phyloP scores from a whole-genome alignment of 495 filamentous ascomycete species.

The Acidiella bohemica region DNA sequence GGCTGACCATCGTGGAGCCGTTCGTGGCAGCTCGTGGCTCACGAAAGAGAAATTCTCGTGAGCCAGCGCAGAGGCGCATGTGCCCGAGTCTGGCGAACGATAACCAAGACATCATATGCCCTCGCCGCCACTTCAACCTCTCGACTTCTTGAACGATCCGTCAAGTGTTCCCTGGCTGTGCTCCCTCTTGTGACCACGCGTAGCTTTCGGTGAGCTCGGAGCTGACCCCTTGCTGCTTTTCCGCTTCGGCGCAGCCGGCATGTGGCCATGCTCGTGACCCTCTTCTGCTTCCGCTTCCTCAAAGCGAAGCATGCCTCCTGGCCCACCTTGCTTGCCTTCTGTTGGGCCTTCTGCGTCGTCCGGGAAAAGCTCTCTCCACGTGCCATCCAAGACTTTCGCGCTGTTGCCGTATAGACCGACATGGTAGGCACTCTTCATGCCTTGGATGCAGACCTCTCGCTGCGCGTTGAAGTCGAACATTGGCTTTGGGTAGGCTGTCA shows the following conservation, averaged over 20 bases:
- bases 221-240: not conserved
- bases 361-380: slow-evolving; percentile 45
- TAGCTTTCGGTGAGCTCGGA: not conserved
- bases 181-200: slow-evolving; percentile 20
- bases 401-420: slow-evolving; percentile 49
- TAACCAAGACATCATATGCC: not conserved
- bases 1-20: no score
- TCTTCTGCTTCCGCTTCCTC: slow-evolving; percentile 19
- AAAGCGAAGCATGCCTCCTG: slow-evolving; percentile 18
- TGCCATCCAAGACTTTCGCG: slow-evolving; percentile 43
- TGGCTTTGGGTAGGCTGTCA: slow-evolving; percentile 46
- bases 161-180: slow-evolving; percentile 24
- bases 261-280: not conserved
- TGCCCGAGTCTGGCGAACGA: not conserved
- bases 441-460: slow-evolving; percentile 43
- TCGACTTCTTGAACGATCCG: slow-evolving; percentile 21
- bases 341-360: slow-evolving; percentile 38
- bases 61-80: not conserved
- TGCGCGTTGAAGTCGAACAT: slow-evolving; percentile 58
- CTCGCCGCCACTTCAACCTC: not conserved
- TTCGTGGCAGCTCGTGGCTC: no score
- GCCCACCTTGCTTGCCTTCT: slow-evolving; percentile 22
- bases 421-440: slow-evolving; percentile 52
- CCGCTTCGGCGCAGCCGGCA: slow-evolving; percentile 1
- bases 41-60: not conserved